phyloP scores from a whole-genome alignment of 2,329 filamentous ascomycete genomes.

The Pseudocercospora vitis region DNA sequence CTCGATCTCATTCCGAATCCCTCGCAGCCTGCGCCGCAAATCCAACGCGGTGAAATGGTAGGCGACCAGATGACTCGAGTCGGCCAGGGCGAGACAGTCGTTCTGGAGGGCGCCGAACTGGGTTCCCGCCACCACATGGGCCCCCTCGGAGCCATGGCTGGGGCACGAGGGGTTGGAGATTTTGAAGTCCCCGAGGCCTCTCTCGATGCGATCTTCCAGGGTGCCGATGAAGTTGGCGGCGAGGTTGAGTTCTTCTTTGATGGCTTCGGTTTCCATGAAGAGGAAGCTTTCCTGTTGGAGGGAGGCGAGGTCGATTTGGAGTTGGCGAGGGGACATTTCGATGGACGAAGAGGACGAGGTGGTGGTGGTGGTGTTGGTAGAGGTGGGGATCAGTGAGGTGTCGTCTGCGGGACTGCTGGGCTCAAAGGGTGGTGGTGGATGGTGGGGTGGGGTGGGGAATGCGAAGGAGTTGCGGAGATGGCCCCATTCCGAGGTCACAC shows the following conservation, averaged over 20 bases:
- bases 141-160: not conserved
- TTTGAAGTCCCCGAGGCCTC: not conserved
- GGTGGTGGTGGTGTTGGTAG: not conserved
- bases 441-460: not conserved
- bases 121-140: too few species aligned
- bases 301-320: constrained; percentile 5
- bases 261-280: constrained; percentile 17
- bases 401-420: not conserved
- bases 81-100: not conserved
- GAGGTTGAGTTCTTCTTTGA: constrained; percentile 18
- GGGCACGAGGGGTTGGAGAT: too few species aligned
- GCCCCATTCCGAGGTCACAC: constrained; percentile 2
- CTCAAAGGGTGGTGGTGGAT: not conserved
- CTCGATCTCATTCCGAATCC: constrained; percentile 16
- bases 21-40: constrained; percentile 9
- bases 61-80: constrained; percentile 8
- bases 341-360: not conserved
- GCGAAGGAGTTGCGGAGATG: not conserved
- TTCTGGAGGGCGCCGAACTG: not conserved
- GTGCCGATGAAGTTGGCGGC: constrained; percentile 16
- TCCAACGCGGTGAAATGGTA: constrained; percentile 13
- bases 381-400: too few species aligned
- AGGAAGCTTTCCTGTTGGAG: constrained; percentile 10
- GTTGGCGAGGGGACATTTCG: constrained; percentile 4
- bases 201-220: constrained; percentile 13